Evolutionary conservation across 2,329 filamentous ascomycete species (phyloP), one percentile per base, ranked within the genome.

Genomic region (Zymoseptoria crescenta): DNA sequence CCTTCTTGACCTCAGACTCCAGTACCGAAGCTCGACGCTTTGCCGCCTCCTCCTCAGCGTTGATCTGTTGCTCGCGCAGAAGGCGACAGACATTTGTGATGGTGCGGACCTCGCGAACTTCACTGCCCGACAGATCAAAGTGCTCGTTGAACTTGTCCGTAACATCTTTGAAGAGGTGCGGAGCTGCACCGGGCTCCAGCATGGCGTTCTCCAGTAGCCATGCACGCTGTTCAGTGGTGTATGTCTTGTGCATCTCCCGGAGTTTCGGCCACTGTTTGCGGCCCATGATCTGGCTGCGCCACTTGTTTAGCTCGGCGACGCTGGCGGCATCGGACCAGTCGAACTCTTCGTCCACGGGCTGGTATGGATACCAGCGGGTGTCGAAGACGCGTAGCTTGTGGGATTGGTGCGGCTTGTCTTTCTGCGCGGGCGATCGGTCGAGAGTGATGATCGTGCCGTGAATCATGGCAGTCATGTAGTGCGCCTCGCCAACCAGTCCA

Each of bases 301-400:
- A 78, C 76, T 67, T 87, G 83, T 70, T 88, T 84, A 8, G 79
- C 78, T 55, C 80, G 78, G 58, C 96, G 80, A 4, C 85, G 82
- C 65, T 90, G 85, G 45, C 35, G 35, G 51, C 41, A 20, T 60
- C 55, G 6, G 53, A 41, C 66, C 66, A 68, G 55, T 60, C 52
- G 24, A 59, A 9, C 91, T 92, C 59, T 93, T 81, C 0, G 91
- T 87, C 20, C 88, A 87, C 10, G 87, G 91, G 51, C 35, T 45
- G 35, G 96, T 82, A 63, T 87, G 87, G n/a, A 93, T 81, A 55
- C 86, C 83, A 57, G 87, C 90, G 6, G 84, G 56, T 88, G 82
- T 1, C 88, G 91, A 74, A 96, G 92, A 62, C 85, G 85, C 8
- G 96, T 90, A 48, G 72, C 91, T 81, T 0, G 92, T 96, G 0